phyloP scores from a whole-genome alignment of 805 yeast genomes.

The Scheffersomyces lignosus region DNA sequence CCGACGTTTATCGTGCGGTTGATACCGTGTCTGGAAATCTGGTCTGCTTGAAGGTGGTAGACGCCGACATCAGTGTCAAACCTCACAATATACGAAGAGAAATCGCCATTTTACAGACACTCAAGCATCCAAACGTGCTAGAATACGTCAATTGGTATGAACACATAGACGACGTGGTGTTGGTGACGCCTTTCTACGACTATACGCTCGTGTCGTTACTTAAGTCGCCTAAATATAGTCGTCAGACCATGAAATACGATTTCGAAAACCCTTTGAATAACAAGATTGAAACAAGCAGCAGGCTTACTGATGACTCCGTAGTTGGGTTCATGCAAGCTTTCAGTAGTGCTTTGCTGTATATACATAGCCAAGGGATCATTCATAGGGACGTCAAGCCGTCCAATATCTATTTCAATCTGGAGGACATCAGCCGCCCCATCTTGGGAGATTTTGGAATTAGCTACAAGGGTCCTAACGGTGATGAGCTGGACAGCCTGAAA shows the following conservation, averaged over 20 bases:
- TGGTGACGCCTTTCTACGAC: conserved; percentile 34
- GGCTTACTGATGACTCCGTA: not conserved
- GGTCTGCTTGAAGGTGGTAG: conserved; percentile 34
- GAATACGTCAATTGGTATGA: conserved; percentile 19
- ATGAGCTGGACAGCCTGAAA: conserved; percentile 43
- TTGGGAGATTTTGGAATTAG: conserved; percentile 68
- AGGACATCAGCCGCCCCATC: conserved; percentile 26
- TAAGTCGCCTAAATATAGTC: conserved; percentile 12
- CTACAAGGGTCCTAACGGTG: conserved; percentile 20
- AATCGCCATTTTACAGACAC: conserved; percentile 22
- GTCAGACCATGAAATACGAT: conserved; percentile 23
- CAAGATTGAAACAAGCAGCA: not conserved
- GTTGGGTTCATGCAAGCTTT: not conserved
- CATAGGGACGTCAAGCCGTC: conserved; percentile 45
- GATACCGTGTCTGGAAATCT: conserved; percentile 5
- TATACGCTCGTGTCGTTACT: conserved; percentile 26
- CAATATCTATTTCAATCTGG: conserved; percentile 28
- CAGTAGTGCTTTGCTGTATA: conserved; percentile 22
- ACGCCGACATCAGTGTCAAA: conserved; percentile 31
- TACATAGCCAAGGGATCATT: conserved; percentile 35
- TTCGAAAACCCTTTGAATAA: conserved; percentile 20
- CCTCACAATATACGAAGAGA: conserved; percentile 40
- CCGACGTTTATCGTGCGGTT: conserved; percentile 30
- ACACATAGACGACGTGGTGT: conserved; percentile 30
- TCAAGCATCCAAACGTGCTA: conserved; percentile 18